These are phyloP conservation scores for Picea engelmannii DNA, from an alignment of 83 land plant species.

Conservation along the genomic window DNA sequence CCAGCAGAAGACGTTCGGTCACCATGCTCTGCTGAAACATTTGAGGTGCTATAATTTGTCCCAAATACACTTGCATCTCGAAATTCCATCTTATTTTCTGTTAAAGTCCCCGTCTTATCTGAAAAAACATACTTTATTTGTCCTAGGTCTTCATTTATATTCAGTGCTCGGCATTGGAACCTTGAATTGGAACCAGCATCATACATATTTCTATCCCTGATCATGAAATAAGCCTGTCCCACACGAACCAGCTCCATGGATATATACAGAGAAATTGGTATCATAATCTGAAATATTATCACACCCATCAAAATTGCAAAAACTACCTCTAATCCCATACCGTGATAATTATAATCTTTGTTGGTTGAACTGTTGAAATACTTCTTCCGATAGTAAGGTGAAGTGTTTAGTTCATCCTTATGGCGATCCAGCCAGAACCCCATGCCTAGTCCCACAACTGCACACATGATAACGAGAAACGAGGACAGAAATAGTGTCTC, in stretches of 20 bases:
- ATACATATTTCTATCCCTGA: slow-evolving; percentile 65
- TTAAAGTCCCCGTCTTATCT: slow-evolving; percentile 97
- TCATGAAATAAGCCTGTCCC: slow-evolving; percentile 98
- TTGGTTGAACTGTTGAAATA: slow-evolving; percentile 31
- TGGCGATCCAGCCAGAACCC: slow-evolving; percentile 75
- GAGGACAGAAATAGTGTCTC: slow-evolving; percentile 79
- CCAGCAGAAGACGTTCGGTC: slow-evolving; percentile 34
- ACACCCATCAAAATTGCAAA: slow-evolving; percentile 77
- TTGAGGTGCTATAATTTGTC: slow-evolving; percentile 56
- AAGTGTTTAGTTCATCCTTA: slow-evolving; percentile 41
- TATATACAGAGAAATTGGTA: slow-evolving; percentile 93
- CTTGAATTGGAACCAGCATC: slow-evolving; percentile 66
- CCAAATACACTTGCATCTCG: slow-evolving; percentile 87
- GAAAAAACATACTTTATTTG: slow-evolving; percentile 93
- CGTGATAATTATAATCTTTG: slow-evolving; percentile 59
- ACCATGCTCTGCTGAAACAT: slow-evolving; percentile 16
- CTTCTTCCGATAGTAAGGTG: slow-evolving; percentile 57
- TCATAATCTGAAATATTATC: slow-evolving; percentile 94
- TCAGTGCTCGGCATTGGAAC: slow-evolving; percentile 94
- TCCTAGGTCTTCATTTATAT: slow-evolving; percentile 97
- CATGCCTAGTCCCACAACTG: slow-evolving; percentile 63
- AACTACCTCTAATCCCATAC: slow-evolving; percentile 61
- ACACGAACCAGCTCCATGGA: slow-evolving; percentile 98
- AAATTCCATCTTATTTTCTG: slow-evolving; percentile 99
- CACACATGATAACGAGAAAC: slow-evolving; percentile 65